Percentiles rank a stretch among this genome's conserved stretches.
Conservation (phyloP, 169 alveolate genomes). For the Amoebophrya sp. region DNA sequence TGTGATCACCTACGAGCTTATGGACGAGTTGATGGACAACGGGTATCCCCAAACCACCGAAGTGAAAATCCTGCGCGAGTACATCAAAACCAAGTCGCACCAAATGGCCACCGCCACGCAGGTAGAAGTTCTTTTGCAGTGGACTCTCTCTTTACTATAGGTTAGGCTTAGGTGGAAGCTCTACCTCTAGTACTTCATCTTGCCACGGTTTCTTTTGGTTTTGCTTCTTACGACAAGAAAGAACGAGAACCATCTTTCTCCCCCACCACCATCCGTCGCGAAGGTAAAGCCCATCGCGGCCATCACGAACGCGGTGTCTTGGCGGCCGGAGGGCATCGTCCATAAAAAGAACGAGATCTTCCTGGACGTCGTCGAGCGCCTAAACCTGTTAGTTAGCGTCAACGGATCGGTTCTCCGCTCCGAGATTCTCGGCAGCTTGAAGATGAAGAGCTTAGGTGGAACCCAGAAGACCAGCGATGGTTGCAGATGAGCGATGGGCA, state of each 20-base stretch:
- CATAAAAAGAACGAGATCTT: constrained; percentile 96
- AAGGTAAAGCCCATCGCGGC: constrained; percentile 72
- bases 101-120: constrained; percentile 46
- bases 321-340: constrained; percentile 89
- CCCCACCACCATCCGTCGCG: too few species aligned
- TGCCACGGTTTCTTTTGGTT: too few species aligned
- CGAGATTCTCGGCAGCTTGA: constrained; percentile 90
- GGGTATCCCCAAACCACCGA: constrained; percentile 92
- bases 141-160: too few species aligned
- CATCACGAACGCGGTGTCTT: constrained; percentile 83
- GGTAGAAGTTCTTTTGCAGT: neutral
- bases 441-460: constrained; percentile 66
- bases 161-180: too few species aligned
- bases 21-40: constrained; percentile 98
- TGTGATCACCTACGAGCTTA: constrained; percentile 92
- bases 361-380: constrained; percentile 94
- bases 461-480: neutral
- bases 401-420: constrained; percentile 83
- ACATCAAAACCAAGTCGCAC: constrained; percentile 80
- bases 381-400: constrained; percentile 65
- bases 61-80: constrained; percentile 78
- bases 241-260: too few species aligned
- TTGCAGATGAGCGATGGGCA: neutral
- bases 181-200: too few species aligned
- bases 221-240: too few species aligned